Evolutionary conservation across 2,329 filamentous ascomycete species (phyloP).

Genomic region (Blastomyces parvus): DNA sequence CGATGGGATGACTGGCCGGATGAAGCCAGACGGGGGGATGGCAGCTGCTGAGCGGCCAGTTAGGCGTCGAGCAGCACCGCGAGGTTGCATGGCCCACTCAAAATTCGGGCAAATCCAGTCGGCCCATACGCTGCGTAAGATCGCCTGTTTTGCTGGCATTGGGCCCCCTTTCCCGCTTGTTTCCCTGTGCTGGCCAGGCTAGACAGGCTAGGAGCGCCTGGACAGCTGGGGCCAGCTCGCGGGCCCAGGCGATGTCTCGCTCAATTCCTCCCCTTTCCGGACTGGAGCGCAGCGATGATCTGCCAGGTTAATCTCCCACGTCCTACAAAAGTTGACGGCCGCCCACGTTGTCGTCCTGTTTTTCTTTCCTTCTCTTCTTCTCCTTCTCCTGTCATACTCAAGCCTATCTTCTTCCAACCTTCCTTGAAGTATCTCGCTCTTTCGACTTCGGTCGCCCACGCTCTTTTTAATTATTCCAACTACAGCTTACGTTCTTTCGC

Average conservation of each 20-base stretch:
- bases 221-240: background rate
- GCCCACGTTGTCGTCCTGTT: conserved; percentile 13
- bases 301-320: conserved; percentile 17
- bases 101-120: background rate
- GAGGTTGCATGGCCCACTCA: background rate
- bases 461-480: conserved; percentile 31
- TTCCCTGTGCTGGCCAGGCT: background rate
- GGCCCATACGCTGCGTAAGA: background rate
- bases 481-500: conserved; percentile 24
- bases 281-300: conserved; percentile 9
- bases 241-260: background rate
- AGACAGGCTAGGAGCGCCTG: background rate
- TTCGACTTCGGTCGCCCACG: conserved; percentile 38
- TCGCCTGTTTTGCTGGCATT: background rate
- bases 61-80: background rate
- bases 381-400: conserved; percentile 22
- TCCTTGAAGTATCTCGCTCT: conserved; percentile 26
- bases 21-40: background rate
- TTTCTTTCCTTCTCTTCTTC: conserved; percentile 21
- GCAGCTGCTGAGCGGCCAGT: background rate
- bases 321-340: conserved; percentile 16
- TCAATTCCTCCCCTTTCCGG: background rate
- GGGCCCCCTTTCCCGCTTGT: background rate
- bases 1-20: background rate
- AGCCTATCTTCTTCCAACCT: conserved; percentile 20